Evolutionary conservation across 2,329 filamentous ascomycete species (phyloP).

Genomic region (Sclerotiophoma versabilis): DNA sequence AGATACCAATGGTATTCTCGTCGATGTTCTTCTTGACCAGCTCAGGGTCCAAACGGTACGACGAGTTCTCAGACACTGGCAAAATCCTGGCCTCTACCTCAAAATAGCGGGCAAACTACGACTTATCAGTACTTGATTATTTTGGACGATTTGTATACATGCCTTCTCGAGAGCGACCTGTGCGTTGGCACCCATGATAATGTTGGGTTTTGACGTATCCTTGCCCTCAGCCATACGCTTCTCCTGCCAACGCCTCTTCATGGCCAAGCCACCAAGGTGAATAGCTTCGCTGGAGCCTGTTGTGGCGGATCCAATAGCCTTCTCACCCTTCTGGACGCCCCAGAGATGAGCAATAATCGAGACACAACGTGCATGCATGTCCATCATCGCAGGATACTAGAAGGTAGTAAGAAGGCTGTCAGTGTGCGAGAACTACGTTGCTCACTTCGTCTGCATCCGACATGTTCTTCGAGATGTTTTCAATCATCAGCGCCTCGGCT

Average conservation of each 20-base stretch:
- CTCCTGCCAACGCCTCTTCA: conserved; percentile 74
- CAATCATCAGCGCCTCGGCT: conserved; percentile 68
- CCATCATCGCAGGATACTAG: conserved; percentile 52
- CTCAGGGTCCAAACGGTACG: conserved; percentile 68
- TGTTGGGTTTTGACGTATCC: conserved; percentile 70
- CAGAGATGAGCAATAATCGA: conserved; percentile 73
- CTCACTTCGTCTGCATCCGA: conserved; percentile 70
- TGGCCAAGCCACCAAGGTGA: conserved; percentile 72
- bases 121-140: background rate
- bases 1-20: conserved; percentile 79
- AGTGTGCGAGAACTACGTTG: no score
- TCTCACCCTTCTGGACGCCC: conserved; percentile 67
- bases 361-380: conserved; percentile 71
- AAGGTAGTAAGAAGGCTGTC: no score
- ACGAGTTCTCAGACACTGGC: conserved; percentile 67
- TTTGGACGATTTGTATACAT: background rate
- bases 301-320: conserved; percentile 72
- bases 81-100: conserved; percentile 73
- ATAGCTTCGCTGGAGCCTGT: conserved; percentile 76
- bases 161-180: conserved; percentile 74
- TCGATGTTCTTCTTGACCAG: conserved; percentile 72
- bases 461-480: conserved; percentile 75
- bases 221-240: conserved; percentile 66
- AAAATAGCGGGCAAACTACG: conserved; percentile 71
- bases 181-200: conserved; percentile 76